These are phyloP conservation scores for Sporisorium exsertum DNA, from an alignment of 1,284 basidiomycete genomes.

Conservation along the genomic window DNA sequence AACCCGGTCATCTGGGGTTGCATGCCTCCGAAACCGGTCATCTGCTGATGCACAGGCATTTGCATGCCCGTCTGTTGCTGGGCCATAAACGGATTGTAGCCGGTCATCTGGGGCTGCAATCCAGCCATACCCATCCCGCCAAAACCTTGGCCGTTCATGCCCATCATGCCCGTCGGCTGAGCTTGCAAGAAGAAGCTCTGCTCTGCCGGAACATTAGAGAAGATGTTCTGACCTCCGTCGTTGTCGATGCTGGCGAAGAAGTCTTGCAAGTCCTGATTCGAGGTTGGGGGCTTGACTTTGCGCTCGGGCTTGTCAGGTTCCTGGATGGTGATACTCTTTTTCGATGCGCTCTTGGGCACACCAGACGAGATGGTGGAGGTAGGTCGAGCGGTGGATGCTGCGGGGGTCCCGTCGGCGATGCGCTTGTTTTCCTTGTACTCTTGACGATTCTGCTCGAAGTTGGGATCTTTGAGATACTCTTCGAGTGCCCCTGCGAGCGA, in stretches of 20 bases:
- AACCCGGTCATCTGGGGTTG: slow-evolving; percentile 70
- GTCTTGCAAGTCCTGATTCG: slow-evolving; percentile 76
- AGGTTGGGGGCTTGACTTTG: slow-evolving; percentile 53
- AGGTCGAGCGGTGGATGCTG: slow-evolving; percentile 21
- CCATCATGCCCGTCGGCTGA: slow-evolving; percentile 59
- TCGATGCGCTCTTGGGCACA: slow-evolving; percentile 46
- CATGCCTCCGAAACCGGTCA: slow-evolving; percentile 72
- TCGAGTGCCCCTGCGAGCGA: slow-evolving; percentile 91
- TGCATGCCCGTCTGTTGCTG: slow-evolving; percentile 51
- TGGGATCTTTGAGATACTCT: slow-evolving; percentile 94
- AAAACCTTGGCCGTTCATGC: slow-evolving; percentile 32
- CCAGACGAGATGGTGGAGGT: slow-evolving; percentile 18
- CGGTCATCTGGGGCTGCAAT: slow-evolving; percentile 69
- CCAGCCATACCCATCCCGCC: slow-evolving; percentile 71
- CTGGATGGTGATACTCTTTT: slow-evolving; percentile 55
- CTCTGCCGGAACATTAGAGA: slow-evolving; percentile 71
- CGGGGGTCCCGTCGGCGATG: slow-evolving; percentile 75
- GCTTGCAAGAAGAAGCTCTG: slow-evolving; percentile 50
- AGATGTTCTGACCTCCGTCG: slow-evolving; percentile 79
- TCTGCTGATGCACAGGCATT: slow-evolving; percentile 73
- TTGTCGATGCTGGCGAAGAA: slow-evolving; percentile 93
- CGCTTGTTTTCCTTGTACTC: slow-evolving; percentile 90
- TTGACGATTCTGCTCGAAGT: slow-evolving; percentile 90
- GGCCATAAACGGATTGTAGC: slow-evolving; percentile 71
- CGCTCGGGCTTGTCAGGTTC: slow-evolving; percentile 53